Evolutionary conservation across 805 yeast species (phyloP), one percentile per base, ranked within the genome.

Genomic region (Geotrichum ghanense): DNA sequence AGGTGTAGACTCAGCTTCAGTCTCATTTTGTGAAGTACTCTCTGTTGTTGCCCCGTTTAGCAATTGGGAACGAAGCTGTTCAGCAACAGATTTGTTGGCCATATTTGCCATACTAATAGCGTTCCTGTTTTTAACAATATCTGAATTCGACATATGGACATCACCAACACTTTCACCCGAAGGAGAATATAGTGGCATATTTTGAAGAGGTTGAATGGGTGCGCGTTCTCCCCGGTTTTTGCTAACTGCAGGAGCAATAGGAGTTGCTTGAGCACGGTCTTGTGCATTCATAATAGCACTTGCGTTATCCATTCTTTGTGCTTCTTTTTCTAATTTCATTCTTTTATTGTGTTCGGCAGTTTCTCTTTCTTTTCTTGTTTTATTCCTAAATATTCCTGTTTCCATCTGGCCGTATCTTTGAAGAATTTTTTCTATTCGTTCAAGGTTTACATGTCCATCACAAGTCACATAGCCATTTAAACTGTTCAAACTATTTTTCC

Each of bases 401-500:
- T 92, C 99, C 57, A 81, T 81, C 26, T 67, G 58, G 6, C 90
- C 84, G 37, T 92, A 69, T 21, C 72, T 75, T 20, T 64, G 61
- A 65, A 92, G 65, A 48, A 92, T 65, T 43, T 71, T 70, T 55
- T 89, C 95, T 3, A 87, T 95, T 45, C 86, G 79, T 35, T 73
- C 76, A 41, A 89, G 63, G 59, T 87, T 79, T 44, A 92, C 73
- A 16, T 71, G 70, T 39, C 99, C 99, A 63, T 92, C 98, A 55
- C 89, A 78, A 1, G 97, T 90, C 59, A 92, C 73, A 62, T 81
- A 92, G 19, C 84, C 83, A 45, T 75, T 78, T 69, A 84, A 70
- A 24, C 62, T 57, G 0, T 94, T 83, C 43, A 92, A 61, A 1
- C 74, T 63, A 27, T 74, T 70, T 57, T 89, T 88, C 98, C 98